Evolutionary conservation across 2,329 filamentous ascomycete genomes (phyloP).

Genomic region (Penicillium sp.): DNA sequence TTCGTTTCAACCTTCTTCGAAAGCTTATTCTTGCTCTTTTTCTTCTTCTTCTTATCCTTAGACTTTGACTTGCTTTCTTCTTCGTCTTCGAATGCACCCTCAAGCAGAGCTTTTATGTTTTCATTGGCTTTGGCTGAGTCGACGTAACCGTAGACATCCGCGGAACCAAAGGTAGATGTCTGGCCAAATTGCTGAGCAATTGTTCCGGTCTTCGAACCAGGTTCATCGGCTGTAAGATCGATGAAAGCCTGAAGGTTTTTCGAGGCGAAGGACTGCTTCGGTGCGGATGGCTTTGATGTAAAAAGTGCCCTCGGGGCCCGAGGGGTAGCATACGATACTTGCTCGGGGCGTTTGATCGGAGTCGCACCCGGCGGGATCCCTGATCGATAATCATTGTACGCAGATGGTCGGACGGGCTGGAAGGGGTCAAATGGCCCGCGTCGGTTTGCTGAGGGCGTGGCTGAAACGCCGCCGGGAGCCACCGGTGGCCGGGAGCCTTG

Average conservation of each 20-base stretch:
- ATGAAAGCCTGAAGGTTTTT: slow-evolving; percentile 50
- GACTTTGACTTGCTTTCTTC: slow-evolving; percentile 38
- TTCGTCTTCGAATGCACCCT: slow-evolving; percentile 54
- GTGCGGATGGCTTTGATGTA: slow-evolving; percentile 49
- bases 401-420: slow-evolving; percentile 38
- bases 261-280: slow-evolving; percentile 41
- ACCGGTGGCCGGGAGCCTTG: slow-evolving; percentile 19
- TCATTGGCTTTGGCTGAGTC: slow-evolving; percentile 52
- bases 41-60: slow-evolving; percentile 30
- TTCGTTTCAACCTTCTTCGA: slow-evolving; percentile 12
- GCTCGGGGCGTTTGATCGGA: slow-evolving; percentile 52
- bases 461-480: slow-evolving; percentile 16
- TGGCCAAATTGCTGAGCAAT: slow-evolving; percentile 29
- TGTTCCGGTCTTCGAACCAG: not conserved
- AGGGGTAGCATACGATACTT: slow-evolving; percentile 50
- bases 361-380: slow-evolving; percentile 32
- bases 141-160: slow-evolving; percentile 55
- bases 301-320: slow-evolving; percentile 55
- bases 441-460: slow-evolving; percentile 26
- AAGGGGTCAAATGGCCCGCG: slow-evolving; percentile 41
- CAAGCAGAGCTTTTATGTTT: slow-evolving; percentile 52
- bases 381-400: slow-evolving; percentile 35
- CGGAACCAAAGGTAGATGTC: slow-evolving; percentile 51
- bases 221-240: slow-evolving; percentile 52
- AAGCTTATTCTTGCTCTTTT: slow-evolving; percentile 25